Evolutionary conservation across 768 basidiomycete genomes (phyloP).

Genomic region (Tubosaeta sp.): DNA sequence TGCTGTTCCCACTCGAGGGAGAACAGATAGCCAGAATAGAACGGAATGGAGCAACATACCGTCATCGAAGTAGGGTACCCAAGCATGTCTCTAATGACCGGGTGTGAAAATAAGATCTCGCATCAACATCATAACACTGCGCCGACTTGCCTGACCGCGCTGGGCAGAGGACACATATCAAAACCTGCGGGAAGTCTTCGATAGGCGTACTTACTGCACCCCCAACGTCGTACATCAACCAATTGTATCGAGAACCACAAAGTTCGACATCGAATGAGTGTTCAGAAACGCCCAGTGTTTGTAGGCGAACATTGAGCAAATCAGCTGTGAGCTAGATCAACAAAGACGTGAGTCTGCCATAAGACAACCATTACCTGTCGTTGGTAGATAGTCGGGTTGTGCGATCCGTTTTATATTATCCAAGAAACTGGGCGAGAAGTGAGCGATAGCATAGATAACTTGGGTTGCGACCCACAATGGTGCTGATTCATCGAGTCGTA

Average conservation of each 20-base stretch:
- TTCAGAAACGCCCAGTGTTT: conserved; percentile 76
- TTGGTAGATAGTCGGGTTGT: conserved; percentile 65
- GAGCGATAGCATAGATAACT: neutral
- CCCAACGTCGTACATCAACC: conserved; percentile 82
- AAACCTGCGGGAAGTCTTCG: neutral
- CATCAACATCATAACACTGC: conserved; percentile 9
- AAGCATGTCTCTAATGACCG: conserved; percentile 59
- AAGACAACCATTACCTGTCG: conserved; percentile 46
- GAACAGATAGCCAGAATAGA: neutral
- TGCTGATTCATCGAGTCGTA: conserved; percentile 72
- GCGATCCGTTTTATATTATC: conserved; percentile 61
- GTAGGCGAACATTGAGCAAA: conserved; percentile 73
- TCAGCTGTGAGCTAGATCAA: conserved; percentile 46
- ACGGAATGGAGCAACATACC: conserved; percentile 40
- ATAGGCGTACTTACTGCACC: conserved; percentile 56
- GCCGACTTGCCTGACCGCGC: conserved; percentile 55
- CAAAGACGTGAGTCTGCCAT: neutral
- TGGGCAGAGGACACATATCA: conserved; percentile 24
- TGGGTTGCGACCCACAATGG: conserved; percentile 51
- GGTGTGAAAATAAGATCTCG: conserved; percentile 8
- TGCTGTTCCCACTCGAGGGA: conserved; percentile 12
- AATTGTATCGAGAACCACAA: conserved; percentile 60
- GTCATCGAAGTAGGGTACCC: conserved; percentile 85
- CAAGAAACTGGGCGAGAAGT: conserved; percentile 51
- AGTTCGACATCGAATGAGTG: conserved; percentile 67